A percentile compares a stretch with the other conserved stretches of the same genome.
Evolutionary conservation across 2,329 filamentous ascomycete genomes (phyloP).

Genomic region (Truncatella angustata): DNA sequence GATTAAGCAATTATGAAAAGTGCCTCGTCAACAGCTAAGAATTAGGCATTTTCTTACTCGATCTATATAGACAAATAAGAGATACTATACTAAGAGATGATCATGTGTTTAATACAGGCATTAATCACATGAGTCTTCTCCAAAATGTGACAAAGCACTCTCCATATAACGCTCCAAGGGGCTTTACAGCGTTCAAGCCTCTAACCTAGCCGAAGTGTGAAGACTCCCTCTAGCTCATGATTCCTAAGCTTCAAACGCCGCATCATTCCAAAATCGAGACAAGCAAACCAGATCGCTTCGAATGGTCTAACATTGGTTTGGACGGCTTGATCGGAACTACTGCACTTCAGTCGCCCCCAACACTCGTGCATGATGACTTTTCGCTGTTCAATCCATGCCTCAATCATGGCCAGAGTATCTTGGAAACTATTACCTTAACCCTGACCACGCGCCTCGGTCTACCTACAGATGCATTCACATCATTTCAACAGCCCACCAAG

Average conservation of each 20-base stretch:
- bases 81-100: neutral
- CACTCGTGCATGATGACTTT: conserved; percentile 7
- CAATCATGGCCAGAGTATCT: conserved; percentile 15
- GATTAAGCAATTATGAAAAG: neutral
- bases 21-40: too few species aligned
- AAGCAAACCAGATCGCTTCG: conserved; percentile 23
- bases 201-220: too few species aligned
- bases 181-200: too few species aligned
- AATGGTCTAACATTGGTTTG: conserved; percentile 28
- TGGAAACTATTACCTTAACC: conserved; percentile 15
- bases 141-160: too few species aligned
- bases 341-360: conserved; percentile 14
- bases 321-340: conserved; percentile 27
- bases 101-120: neutral
- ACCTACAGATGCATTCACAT: conserved; percentile 20
- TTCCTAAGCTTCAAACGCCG: conserved; percentile 15
- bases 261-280: conserved; percentile 19
- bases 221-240: too few species aligned
- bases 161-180: too few species aligned
- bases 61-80: neutral
- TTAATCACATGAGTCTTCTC: too few species aligned
- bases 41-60: neutral
- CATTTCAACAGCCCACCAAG: conserved; percentile 20
- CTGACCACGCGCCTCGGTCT: conserved; percentile 27
- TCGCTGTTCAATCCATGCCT: conserved; percentile 12